Evolutionary conservation across 2,329 filamentous ascomycete species (phyloP).

Genomic region (Aspergillus niger): DNA sequence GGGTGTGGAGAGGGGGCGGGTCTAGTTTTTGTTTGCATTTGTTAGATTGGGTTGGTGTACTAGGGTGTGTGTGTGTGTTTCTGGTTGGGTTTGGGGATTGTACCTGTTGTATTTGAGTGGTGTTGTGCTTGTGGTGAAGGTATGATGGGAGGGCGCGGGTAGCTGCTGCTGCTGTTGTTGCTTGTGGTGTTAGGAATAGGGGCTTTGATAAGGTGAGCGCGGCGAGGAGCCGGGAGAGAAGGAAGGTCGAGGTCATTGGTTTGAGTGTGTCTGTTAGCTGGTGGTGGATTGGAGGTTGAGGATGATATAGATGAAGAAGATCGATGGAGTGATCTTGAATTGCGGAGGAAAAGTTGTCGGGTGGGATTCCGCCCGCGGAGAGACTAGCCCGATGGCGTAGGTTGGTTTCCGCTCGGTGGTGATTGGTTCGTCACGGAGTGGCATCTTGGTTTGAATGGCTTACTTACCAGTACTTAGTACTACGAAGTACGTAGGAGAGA

Average conservation of each 20-base stretch:
- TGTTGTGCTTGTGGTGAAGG: background rate
- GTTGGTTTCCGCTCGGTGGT: conserved; percentile 4
- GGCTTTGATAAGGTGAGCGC: background rate
- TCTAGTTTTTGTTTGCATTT: background rate
- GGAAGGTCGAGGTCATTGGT: background rate
- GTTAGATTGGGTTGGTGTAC: too few species aligned
- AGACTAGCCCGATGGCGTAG: conserved; percentile 3
- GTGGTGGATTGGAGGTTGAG: background rate
- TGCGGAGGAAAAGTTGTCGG: conserved; percentile 2
- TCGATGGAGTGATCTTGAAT: background rate
- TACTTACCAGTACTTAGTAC: too few species aligned
- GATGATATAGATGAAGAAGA: background rate
- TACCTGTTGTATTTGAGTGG: background rate
- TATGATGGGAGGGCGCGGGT: background rate
- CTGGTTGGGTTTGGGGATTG: background rate
- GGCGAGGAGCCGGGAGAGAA: background rate
- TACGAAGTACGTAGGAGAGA: too few species aligned
- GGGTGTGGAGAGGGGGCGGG: background rate
- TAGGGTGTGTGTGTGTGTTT: background rate
- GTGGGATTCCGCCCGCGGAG: background rate
- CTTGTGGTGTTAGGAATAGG: background rate
- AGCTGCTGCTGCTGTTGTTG: too few species aligned
- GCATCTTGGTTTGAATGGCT: too few species aligned
- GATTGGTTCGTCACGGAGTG: background rate
- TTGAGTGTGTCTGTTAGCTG: background rate